Base-by-base conservation (phyloP, 306 rosid genomes). In the Ormosia emarginata region DNA sequence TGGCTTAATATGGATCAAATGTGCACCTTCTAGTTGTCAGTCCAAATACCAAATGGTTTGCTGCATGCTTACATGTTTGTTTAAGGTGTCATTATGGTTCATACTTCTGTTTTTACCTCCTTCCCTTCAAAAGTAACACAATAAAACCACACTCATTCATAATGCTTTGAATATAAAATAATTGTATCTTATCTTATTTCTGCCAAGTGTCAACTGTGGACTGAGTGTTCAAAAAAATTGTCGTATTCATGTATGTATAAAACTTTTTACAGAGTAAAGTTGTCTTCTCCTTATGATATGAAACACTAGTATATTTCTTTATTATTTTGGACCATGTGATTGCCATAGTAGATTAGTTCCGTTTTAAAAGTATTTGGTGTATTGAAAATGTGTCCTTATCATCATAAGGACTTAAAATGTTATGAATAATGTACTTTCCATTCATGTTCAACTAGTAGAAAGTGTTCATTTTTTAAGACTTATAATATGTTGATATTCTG, bases 341-440 rank as follows among this genome's bases (percentile, higher is more conserved):
- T 50, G 11, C 40, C 11, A 29, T 66, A 7, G 72, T 34, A 53
- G 55, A 37, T 52, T 36, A 64, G 37, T 49, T 50, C 33, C 74
- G 65, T 64, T 13, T 65, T 32, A 36, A 33, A 40, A 29, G 58
- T 79, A 17, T 79, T 79, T 29, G 58, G 56, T 67, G 12, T 55
- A 17, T 66, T 52, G 82, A 37, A 77, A 77, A 24, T 77, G 24
- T 29, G 57, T 61, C 61, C 62, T 76, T 46, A n/a, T 62, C 62
- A 44, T 76, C 18, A 32, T 46, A 14, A 46, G 61, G 39, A 11
- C 37, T 77, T 47, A 12, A 47, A 47, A 49, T 77, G 43, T 65
- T 63, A 34, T 17, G 17, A 49, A 61, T 63, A 50, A 4, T 65
- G 41, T 77, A 24, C 41, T 50, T 64, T 11, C 55, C 40, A 43